These are phyloP conservation scores for Debaryomycetaceae sp. DNA, from an alignment of 1,139 yeast species.

Conservation along the genomic window DNA sequence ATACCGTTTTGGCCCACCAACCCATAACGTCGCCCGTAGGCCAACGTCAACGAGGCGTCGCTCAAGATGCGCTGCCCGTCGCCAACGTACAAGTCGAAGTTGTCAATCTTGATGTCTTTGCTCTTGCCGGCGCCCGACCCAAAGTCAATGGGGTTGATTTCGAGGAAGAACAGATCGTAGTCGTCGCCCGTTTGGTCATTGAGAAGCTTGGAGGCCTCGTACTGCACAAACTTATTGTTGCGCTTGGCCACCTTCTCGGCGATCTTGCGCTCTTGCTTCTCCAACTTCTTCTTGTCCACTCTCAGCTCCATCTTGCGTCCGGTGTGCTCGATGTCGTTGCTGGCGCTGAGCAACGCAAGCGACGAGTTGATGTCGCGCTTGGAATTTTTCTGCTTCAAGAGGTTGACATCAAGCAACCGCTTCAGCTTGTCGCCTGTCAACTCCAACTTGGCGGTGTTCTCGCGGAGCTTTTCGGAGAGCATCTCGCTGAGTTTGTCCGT, in stretches of 20 bases:
- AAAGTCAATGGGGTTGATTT: conserved; percentile 90
- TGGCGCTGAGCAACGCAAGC: conserved; percentile 67
- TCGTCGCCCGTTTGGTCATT: conserved; percentile 61
- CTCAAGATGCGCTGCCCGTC: conserved; percentile 90
- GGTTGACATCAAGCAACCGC: conserved; percentile 67
- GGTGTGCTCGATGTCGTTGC: conserved; percentile 81
- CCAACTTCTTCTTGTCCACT: conserved; percentile 93
- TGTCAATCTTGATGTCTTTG: conserved; percentile 89
- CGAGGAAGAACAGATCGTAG: conserved; percentile 90
- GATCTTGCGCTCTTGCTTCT: conserved; percentile 94
- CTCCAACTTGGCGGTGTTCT: conserved; percentile 68
- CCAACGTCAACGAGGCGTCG: conserved; percentile 80
- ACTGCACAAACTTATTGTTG: conserved; percentile 78
- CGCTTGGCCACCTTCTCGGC: conserved; percentile 96
- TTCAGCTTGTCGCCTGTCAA: conserved; percentile 77
- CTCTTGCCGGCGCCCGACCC: conserved; percentile 91
- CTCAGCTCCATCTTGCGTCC: conserved; percentile 90
- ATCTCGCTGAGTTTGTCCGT: conserved; percentile 41
- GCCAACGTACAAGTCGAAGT: conserved; percentile 90
- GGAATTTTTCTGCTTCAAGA: conserved; percentile 52
- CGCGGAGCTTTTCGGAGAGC: conserved; percentile 53
- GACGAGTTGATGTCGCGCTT: conserved; percentile 73
- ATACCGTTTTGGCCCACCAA: conserved; percentile 98
- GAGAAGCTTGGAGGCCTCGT: conserved; percentile 88
- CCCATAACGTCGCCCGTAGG: conserved; percentile 94